A percentile compares a stretch with the other conserved stretches of the same genome.
phyloP scores from a whole-genome alignment of 495 filamentous ascomycete species.

The Sphaerosporella brunnea region DNA sequence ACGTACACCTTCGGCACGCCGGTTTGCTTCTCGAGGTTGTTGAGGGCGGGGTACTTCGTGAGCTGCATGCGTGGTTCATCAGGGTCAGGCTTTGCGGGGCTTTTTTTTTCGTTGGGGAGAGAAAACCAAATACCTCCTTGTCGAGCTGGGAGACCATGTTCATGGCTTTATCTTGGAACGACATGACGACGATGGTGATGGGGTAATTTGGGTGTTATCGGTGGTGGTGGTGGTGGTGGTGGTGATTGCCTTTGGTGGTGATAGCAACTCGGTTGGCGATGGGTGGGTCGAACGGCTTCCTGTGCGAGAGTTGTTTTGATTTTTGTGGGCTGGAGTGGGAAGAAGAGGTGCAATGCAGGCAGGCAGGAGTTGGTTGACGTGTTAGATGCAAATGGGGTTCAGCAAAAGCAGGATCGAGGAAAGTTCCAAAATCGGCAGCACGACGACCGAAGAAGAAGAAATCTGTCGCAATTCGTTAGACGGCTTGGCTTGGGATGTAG shows the following conservation, averaged over 20 bases:
- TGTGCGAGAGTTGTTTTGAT: no score
- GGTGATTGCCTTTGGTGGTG: no score
- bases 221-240: not conserved
- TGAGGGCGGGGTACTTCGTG: constrained; percentile 84
- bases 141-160: constrained; percentile 79
- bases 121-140: constrained; percentile 62
- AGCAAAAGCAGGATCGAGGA: no score
- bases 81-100: not conserved
- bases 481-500: no score
- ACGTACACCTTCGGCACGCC: constrained; percentile 85
- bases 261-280: not conserved
- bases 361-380: no score
- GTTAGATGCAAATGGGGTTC: no score
- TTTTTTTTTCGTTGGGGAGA: not conserved
- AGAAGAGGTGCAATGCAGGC: not conserved
- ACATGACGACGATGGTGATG: constrained; percentile 30
- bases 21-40: constrained; percentile 93
- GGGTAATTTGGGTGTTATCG: not conserved
- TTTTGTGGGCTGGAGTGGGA: not conserved
- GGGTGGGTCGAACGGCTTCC: no score
- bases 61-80: constrained; percentile 46
- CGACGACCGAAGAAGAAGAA: no score
- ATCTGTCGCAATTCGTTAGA: no score
- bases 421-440: no score
- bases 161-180: constrained; percentile 84